Conservation (phyloP, 169 alveolate genomes). For the Babesia bigemina region DNA sequence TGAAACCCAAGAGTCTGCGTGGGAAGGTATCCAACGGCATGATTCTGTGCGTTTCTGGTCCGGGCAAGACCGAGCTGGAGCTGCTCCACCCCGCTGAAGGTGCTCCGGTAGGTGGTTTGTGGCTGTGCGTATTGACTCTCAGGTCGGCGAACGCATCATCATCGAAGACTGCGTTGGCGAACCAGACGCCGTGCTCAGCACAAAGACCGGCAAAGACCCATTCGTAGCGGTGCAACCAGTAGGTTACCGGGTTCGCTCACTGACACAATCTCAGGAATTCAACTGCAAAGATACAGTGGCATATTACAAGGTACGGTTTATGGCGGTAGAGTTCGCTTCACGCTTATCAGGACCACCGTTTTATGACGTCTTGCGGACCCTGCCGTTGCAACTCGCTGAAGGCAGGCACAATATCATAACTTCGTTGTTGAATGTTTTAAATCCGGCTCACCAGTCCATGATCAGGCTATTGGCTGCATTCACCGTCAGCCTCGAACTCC, state of each 20-base stretch:
- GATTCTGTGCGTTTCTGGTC: constrained; percentile 68
- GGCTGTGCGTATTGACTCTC: neutral
- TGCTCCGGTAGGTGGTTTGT: constrained; percentile 33
- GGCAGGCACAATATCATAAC: constrained; percentile 61
- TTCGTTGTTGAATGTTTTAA: neutral
- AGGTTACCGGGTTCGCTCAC: neutral
- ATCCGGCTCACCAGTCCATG: no score
- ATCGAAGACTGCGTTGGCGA: constrained; percentile 72
- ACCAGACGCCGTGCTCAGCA: constrained; percentile 74
- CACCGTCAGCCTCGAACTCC: no score
- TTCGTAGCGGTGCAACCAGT: constrained; percentile 75
- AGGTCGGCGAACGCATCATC: constrained; percentile 73
- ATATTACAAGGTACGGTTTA: constrained; percentile 63
- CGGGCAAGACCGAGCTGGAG: constrained; percentile 45
- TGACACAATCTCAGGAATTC: constrained; percentile 37
- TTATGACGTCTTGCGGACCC: constrained; percentile 62
- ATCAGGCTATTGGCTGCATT: no score
- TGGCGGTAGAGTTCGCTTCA: neutral
- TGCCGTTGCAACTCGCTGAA: constrained; percentile 52
- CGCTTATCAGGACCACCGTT: constrained; percentile 40
- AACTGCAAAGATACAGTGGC: constrained; percentile 51
- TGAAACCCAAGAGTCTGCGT: constrained; percentile 79
- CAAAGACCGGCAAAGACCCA: constrained; percentile 78
- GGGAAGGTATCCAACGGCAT: constrained; percentile 83
- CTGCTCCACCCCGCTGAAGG: constrained; percentile 64